Conservation (phyloP, 805 yeast species). For the Candida hungchunana region DNA sequence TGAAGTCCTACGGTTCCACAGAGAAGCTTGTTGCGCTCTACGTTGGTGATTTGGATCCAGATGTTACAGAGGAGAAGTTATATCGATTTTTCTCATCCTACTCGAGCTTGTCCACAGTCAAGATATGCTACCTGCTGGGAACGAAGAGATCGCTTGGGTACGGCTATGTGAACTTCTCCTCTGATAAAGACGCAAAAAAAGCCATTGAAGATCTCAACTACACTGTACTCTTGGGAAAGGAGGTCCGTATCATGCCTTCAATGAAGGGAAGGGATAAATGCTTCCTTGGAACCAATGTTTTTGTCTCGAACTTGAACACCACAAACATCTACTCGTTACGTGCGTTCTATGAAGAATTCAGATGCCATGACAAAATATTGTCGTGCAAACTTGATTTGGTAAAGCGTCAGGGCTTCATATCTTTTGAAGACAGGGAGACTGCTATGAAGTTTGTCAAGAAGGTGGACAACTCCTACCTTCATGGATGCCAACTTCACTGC, state of each 20-base stretch:
- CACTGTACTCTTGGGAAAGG: constrained; percentile 35
- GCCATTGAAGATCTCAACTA: constrained; percentile 60
- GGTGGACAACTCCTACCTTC: constrained; percentile 27
- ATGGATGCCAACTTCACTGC: constrained; percentile 32
- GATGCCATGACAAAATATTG: constrained; percentile 40
- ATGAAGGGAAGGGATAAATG: constrained; percentile 39
- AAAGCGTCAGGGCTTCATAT: constrained; percentile 38
- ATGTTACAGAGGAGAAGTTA: constrained; percentile 46
- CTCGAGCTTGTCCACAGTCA: constrained; percentile 51
- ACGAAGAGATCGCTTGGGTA: constrained; percentile 61
- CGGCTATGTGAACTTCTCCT: constrained; percentile 64
- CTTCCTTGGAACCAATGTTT: constrained; percentile 45
- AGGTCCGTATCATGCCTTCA: constrained; percentile 54
- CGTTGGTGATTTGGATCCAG: constrained; percentile 56
- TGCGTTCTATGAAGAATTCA: constrained; percentile 46
- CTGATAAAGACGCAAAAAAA: constrained; percentile 44
- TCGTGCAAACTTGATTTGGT: constrained; percentile 37
- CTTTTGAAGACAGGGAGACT: constrained; percentile 30
- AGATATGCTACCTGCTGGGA: constrained; percentile 52
- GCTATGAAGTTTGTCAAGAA: constrained; percentile 34
- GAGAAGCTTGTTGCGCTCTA: constrained; percentile 31
- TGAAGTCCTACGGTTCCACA: constrained; percentile 13
- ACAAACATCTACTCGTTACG: constrained; percentile 34
- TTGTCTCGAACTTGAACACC: constrained; percentile 39
- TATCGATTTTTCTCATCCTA: constrained; percentile 38